Evolutionary conservation across 257 asterid species (phyloP).

Genomic region (Solanum dulcamara): DNA sequence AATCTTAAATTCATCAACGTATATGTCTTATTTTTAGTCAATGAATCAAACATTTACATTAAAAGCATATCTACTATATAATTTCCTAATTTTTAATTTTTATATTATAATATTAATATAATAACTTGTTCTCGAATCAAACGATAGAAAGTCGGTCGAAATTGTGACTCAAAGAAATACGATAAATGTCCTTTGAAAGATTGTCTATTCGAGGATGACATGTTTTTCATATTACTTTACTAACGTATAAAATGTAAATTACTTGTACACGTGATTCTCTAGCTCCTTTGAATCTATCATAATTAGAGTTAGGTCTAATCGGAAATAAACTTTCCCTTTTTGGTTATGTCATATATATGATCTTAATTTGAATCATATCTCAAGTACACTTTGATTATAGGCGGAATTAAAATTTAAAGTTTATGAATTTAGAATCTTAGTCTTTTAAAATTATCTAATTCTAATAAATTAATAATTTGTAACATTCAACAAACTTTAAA

Average conservation of each 20-base stretch:
- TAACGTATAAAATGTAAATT: not conserved
- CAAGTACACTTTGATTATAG: not conserved
- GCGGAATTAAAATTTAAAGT: not conserved
- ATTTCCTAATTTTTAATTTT: not conserved
- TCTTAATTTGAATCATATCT: not conserved
- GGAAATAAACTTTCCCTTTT: not conserved
- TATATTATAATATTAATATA: not conserved
- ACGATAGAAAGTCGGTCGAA: not conserved
- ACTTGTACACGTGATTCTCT: not conserved
- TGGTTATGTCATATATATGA: not conserved
- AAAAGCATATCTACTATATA: not conserved
- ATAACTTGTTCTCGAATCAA: not conserved
- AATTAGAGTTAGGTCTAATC: not conserved
- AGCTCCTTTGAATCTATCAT: not conserved
- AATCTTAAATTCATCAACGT: too few species aligned
- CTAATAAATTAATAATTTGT: not conserved
- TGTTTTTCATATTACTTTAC: not conserved
- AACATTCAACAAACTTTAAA: not conserved
- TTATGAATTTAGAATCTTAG: not conserved
- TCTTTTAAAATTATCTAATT: too few species aligned
- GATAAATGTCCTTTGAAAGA: not conserved
- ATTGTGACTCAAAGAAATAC: not conserved
- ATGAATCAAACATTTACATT: not conserved
- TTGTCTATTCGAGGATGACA: not conserved
- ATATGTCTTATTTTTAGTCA: not conserved